Evolutionary conservation across 768 basidiomycete genomes (phyloP), one percentile per base, ranked within the genome.

Genomic region (Leccinum longicurvipes): DNA sequence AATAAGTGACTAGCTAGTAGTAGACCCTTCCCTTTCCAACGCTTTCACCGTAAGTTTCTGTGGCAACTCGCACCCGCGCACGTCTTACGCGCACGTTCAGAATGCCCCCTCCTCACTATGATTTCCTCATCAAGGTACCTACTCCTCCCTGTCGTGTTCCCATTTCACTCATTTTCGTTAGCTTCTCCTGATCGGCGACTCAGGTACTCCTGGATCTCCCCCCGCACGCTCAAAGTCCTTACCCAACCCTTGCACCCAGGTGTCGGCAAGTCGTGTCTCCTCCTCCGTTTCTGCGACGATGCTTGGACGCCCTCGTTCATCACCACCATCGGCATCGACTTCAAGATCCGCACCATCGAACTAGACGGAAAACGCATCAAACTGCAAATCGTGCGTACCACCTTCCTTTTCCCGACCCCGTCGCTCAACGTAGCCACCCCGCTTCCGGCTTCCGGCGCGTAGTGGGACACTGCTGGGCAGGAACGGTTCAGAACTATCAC

Each of bases 391-490:
- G 95, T 96, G 61, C 63, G 91, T 81, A 39, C 10, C n/a, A 19
- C n/a, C 4, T 39, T 4, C 8, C 36, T 3, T 39, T 39, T 39
- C 19, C 17, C n/a, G 36, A 19, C 9, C 36, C 19, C 36, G 36
- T 12, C 15, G 25, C 23, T 7, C 4, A 7, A 4, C 19, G 39
- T 29, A n/a, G 4, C 24, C 44, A 1, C 48, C n/a, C n/a, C 57
- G 47, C 7, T n/a, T 10, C 29, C 28, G 27, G 23, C 10, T 4
- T 21, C 23, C 53, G 31, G 55, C 41, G 47, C 53, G 52, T 66
- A 98, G 95, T 98, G 96, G 96, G 96, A 98, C 72, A 99, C 96
- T 57, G 95, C 96, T 54, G 97, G 97, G 29, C 96, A 98, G 78
- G 97, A 99, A 77, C 89, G 95, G 25, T 98, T 98, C 79, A 82